Evolutionary conservation across 495 filamentous ascomycete genomes (phyloP).

Genomic region (Penicillium macrosclerotiorum): DNA sequence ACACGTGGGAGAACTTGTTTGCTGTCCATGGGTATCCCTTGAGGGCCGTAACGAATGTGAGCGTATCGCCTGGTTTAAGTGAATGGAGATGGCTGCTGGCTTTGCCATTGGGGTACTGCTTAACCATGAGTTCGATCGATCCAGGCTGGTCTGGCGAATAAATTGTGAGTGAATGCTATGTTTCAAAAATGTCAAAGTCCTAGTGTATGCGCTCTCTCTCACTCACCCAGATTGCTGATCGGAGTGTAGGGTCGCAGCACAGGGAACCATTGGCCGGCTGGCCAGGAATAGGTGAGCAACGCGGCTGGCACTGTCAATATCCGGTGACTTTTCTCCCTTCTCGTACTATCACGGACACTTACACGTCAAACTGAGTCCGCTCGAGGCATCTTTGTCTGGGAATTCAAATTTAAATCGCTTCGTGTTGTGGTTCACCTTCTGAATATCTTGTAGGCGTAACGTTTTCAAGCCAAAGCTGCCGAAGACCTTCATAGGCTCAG

Average conservation of each 20-base stretch:
- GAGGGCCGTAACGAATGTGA: conserved; percentile 52
- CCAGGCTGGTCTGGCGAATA: conserved; percentile 47
- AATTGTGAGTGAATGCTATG: conserved; percentile 1
- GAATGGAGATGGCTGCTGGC: conserved; percentile 60
- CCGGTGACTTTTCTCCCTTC: no score
- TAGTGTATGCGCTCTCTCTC: no score
- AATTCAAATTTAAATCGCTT: conserved; percentile 63
- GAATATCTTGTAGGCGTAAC: conserved; percentile 41
- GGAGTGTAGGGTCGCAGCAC: conserved; percentile 61
- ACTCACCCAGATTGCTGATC: conserved; percentile 53
- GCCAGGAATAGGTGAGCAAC: conserved; percentile 53
- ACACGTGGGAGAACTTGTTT: conserved; percentile 53
- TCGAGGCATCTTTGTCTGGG: conserved; percentile 45
- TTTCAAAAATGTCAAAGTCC: background rate
- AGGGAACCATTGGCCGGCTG: conserved; percentile 50
- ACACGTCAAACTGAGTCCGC: conserved; percentile 56
- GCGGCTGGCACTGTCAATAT: conserved; percentile 37
- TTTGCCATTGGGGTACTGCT: conserved; percentile 63
- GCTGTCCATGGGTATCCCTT: conserved; percentile 53
- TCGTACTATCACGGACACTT: conserved; percentile 5
- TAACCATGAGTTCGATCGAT: conserved; percentile 58
- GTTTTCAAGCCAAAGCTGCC: conserved; percentile 22
- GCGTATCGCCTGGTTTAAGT: conserved; percentile 55
- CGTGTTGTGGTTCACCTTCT: conserved; percentile 63
- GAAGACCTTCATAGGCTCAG: conserved; percentile 19